Evolutionary conservation across 371 early-diverging fungal genomes (phyloP), one percentile per base, ranked within the genome.

Genomic region (Mortierella sp.): DNA sequence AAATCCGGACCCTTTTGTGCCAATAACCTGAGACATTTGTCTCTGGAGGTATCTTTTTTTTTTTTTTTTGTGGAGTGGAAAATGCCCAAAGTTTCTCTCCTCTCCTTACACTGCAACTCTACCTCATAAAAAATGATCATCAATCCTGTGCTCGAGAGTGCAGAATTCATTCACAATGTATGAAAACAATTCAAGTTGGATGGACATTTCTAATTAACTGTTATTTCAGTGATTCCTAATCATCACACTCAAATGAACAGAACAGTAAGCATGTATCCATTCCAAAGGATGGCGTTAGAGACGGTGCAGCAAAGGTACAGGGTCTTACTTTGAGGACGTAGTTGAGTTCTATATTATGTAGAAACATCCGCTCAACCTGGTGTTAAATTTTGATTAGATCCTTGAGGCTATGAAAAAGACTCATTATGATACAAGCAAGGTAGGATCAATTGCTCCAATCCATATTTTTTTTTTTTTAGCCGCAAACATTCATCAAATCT

Each of bases 201-300:
- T 37, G 40, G 40, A 13, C 40, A 2, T 10, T n/a, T n/a, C 5
- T 2, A 37, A 37, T 37, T 37, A 37, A 37, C 8, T 10, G 40
- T 13, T 2, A 37, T 26, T 17, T 3, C 10, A 22, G 15, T 15
- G 7, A 56, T 45, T 47, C 12, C 8, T 22, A 15, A 15, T 26
- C 34, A 61, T 35, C 13, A 28, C 32, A 23, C 26, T 55, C 8
- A 55, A 29, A 35, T 17, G 35, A 28, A 49, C 19, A 88, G 87
- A 80, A 90, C 64, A 91, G 92, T 75, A 61, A 77, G 31, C 85
- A 93, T 84, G 94, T 94, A 28, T 71, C 51, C 34, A 89, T 94
- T 49, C 89, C 90, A 15, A 60, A 75, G 31, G 86, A 85, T 22
- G 88, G 89, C n/a, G 81, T 93, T 45, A 70, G 83, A 9, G 66